A percentile compares a stretch with the other conserved stretches of the same genome.
Evolutionary conservation across 768 basidiomycete species (phyloP).

Genomic region (Strobilomyces confusus): DNA sequence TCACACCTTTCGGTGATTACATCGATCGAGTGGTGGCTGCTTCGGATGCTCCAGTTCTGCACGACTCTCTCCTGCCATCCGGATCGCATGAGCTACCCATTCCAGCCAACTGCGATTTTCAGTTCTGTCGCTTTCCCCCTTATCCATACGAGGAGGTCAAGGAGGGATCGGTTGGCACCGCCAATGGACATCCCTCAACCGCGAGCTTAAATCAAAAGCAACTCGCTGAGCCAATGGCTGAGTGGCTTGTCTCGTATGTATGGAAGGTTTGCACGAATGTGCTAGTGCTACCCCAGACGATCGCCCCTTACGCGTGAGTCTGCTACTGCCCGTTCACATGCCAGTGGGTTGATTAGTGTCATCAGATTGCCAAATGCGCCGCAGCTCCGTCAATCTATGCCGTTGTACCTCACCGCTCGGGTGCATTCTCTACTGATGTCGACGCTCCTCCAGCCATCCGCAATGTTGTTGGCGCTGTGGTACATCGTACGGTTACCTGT

Average conservation of each 20-base stretch:
- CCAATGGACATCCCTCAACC: constrained; percentile 29
- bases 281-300: constrained; percentile 51
- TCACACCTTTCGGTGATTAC: constrained; percentile 75
- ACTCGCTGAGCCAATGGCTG: constrained; percentile 70
- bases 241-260: constrained; percentile 75
- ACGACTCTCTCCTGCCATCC: constrained; percentile 18
- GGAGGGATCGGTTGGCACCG: constrained; percentile 35
- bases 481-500: constrained; percentile 77
- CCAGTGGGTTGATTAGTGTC: constrained; percentile 8
- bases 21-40: constrained; percentile 68
- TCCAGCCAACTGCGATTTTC: constrained; percentile 24
- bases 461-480: constrained; percentile 74
- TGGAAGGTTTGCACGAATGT: constrained; percentile 83
- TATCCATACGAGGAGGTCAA: constrained; percentile 16
- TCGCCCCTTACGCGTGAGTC: constrained; percentile 55
- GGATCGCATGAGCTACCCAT: constrained; percentile 19
- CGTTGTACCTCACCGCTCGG: constrained; percentile 45
- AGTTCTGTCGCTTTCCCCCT: constrained; percentile 21
- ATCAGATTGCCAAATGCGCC: constrained; percentile 28
- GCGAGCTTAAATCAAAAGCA: constrained; percentile 62
- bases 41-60: constrained; percentile 26
- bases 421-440: constrained; percentile 74
- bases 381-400: constrained; percentile 39
- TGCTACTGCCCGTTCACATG: not conserved
- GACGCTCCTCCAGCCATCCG: constrained; percentile 78